Evolutionary conservation across 306 rosid genomes (phyloP), one percentile per base, ranked within the genome.

Genomic region (Cucumis cinereus): DNA sequence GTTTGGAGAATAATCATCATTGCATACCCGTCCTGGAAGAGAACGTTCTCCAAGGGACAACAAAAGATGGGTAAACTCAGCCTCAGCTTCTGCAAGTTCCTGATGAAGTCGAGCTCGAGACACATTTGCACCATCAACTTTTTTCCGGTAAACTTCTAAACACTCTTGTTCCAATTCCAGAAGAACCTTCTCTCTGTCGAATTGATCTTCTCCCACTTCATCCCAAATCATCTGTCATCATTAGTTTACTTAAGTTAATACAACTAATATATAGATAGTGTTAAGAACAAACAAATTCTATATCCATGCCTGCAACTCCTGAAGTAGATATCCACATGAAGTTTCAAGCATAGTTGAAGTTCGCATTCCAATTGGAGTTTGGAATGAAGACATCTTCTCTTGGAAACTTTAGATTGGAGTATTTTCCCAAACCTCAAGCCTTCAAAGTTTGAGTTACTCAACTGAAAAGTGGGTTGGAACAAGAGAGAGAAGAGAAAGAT

Each of bases 71-170:
- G 99, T 94, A 50, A 89, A 90, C 76, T 94, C 97, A 57, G 99
- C 99, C 82, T 94, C 96, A 4, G 96, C 96, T 83, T 94, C 96
- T 6, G 97, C 99, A 88, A 94, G 83, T 82, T 94, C 92, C 78
- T 94, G 98, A 84, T 94, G 98, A 79, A 94, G 96, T 69, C 84
- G 86, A 82, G 97, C 88, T 86, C 99, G 85, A 0, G 93, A 90
- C 60, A 84, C 85, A 68, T 90, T 94, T 73, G 99, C 99, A 55
- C 79, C 85, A 72, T 94, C 96, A 53, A 94, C 99, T 86, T 90
- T 94, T 84, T 84, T 89, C 80, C 96, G 87, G 77, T 85, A 82
- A 62, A 94, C 93, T 71, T 89, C 93, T 9, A 92, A 89, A 61
- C 99, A 94, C 66, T 92, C 99, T 75, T 90, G 99, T 82, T 92